These are phyloP conservation scores for Chamaecyparis obtusa DNA, from an alignment of 75 land plant species.

Conservation along the genomic window DNA sequence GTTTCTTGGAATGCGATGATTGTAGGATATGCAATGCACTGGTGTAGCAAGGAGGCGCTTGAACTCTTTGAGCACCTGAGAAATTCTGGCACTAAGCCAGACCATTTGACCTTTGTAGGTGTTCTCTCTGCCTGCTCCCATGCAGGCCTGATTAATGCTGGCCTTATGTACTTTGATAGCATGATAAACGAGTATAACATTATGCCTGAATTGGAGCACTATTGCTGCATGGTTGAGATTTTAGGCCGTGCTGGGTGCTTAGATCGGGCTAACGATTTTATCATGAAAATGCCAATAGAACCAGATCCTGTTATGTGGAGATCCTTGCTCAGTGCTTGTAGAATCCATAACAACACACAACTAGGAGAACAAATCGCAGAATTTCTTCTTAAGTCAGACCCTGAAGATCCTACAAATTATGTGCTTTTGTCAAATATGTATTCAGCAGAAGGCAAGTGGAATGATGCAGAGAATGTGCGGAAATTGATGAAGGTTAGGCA, in stretches of 20 bases:
- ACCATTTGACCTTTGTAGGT: slow-evolving; percentile 18
- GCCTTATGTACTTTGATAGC: slow-evolving; percentile 15
- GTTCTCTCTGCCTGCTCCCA: slow-evolving; percentile 33
- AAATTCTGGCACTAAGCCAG: slow-evolving; percentile 19
- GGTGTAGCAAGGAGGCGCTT: slow-evolving; percentile 31
- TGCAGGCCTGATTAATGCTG: slow-evolving; percentile 26
- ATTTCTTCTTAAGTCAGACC: slow-evolving; percentile 17
- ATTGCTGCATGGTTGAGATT: slow-evolving; percentile 33
- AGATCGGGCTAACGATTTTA: slow-evolving; percentile 16
- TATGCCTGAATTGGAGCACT: slow-evolving; percentile 20
- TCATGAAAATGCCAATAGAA: slow-evolving; percentile 27
- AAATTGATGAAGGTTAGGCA: slow-evolving; percentile 23
- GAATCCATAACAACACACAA: slow-evolving; percentile 19
- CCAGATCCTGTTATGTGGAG: slow-evolving; percentile 27
- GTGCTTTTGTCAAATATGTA: slow-evolving; percentile 32
- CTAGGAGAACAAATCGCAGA: slow-evolving; percentile 30
- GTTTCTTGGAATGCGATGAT: slow-evolving; percentile 38
- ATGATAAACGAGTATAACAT: slow-evolving; percentile 20
- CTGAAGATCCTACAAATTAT: slow-evolving; percentile 21
- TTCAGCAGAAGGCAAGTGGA: slow-evolving; percentile 30
- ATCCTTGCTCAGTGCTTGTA: slow-evolving; percentile 28
- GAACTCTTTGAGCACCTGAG: slow-evolving; percentile 30
- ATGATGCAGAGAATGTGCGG: slow-evolving; percentile 26
- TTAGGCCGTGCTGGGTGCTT: slow-evolving; percentile 30
- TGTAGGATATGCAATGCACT: slow-evolving; percentile 27